Evolutionary conservation across 805 yeast species (phyloP).

Genomic region (Kockiozyma suomiensis): DNA sequence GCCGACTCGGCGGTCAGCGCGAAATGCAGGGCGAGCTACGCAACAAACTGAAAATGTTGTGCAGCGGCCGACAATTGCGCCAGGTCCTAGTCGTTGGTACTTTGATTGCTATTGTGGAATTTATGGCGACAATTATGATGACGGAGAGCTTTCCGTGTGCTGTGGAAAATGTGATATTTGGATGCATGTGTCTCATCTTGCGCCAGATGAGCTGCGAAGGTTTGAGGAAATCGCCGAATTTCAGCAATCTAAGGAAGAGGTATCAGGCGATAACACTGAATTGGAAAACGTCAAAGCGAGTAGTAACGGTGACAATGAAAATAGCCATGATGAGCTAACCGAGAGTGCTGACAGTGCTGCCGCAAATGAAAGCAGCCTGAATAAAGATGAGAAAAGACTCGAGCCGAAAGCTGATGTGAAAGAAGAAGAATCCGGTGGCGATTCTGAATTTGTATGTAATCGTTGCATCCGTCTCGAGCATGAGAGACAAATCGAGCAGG

Average conservation of each 20-base stretch:
- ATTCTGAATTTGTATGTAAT: constrained; percentile 25
- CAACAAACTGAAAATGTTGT: too few species aligned
- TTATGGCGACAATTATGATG: constrained; percentile 46
- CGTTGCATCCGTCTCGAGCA: constrained; percentile 26
- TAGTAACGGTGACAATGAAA: too few species aligned
- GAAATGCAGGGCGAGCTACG: constrained; percentile 11
- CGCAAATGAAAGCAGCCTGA: neutral
- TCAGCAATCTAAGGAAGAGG: constrained; percentile 15
- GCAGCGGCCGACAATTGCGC: constrained; percentile 13
- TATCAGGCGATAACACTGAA: neutral
- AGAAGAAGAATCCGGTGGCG: constrained; percentile 6
- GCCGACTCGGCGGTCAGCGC: constrained; percentile 20
- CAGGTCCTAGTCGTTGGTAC: constrained; percentile 38
- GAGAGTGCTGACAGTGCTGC: too few species aligned
- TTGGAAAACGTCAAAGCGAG: too few species aligned
- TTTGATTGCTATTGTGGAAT: constrained; percentile 49
- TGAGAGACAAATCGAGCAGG: constrained; percentile 17
- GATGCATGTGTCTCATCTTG: constrained; percentile 47
- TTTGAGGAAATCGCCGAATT: constrained; percentile 18
- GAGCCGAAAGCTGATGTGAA: neutral
- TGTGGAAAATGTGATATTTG: constrained; percentile 47
- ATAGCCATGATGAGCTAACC: too few species aligned
- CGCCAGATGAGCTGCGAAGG: constrained; percentile 30
- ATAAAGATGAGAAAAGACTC: too few species aligned
- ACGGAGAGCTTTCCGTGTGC: constrained; percentile 44